Base-by-base conservation (phyloP, 495 filamentous ascomycete species). In the Penicillium riverlandense region DNA sequence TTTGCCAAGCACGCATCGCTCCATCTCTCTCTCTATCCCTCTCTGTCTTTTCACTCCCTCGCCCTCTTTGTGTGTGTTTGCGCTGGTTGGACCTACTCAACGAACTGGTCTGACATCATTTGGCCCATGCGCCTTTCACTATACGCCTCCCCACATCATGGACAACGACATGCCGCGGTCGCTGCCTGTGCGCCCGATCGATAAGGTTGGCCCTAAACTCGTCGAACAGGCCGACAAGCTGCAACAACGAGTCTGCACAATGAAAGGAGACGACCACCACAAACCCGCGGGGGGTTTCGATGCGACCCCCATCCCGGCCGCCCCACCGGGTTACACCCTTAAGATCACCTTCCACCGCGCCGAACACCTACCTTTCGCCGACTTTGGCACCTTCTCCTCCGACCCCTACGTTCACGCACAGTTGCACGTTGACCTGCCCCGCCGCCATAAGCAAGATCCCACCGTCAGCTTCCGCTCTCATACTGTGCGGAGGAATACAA, bases 271-370 rank as follows among this genome's bases (percentile, higher is more conserved):
- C 8, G 36, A 16, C 15, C 1, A 16, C 15, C 1, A 54, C 2
- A 49, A 70, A 36, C 87, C 88, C 2, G 75, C 83, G 4, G 90
- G 90, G 12, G 90, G 90, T 11, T 90, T 76, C 54, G 88, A 95
- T 63, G 55, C 65, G 12, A 95, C 87, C 2, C 85, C 86, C 5
- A 69, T 95, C 9, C 86, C 90, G 1, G 61, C 71, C 44, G 80
- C 79, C 2, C 80, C 80, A 12, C 77, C 78, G 11, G 89, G 89
- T 11, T 95, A 86, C 62, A 94, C 86, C 1, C 57, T 97, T 49
- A 84, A 84, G 52, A 80, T 97, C 58, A 90, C 80, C 38, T 89
- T 97, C 59, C 84, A 90, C 59, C 76, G 79, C 15, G 90, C 88
- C 2, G 71, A 68, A 36, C 83, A 91, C 52, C 76, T 97, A 11